Conservation (phyloP, 2,329 filamentous ascomycete genomes). For the Alternaria ventricosa region DNA sequence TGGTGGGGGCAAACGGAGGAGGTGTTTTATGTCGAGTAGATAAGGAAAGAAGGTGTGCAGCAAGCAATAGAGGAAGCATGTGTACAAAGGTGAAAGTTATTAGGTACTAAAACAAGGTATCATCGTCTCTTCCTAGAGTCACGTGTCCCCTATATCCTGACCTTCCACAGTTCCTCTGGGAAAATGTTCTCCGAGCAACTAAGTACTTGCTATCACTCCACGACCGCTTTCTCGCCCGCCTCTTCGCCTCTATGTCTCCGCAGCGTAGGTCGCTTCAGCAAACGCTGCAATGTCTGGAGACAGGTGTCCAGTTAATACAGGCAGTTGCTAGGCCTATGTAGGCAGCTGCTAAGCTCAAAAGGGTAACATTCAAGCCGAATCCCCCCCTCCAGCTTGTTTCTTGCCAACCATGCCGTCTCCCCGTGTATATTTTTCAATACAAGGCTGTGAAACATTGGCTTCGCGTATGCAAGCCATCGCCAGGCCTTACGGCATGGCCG, state of each 20-base stretch:
- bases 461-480: background rate
- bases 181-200: too few species aligned
- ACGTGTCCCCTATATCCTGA: background rate
- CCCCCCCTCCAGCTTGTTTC: background rate
- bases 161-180: too few species aligned
- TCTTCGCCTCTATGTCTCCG: too few species aligned
- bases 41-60: background rate
- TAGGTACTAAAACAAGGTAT: background rate
- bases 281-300: too few species aligned
- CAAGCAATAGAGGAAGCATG: background rate
- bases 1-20: constrained; percentile 76
- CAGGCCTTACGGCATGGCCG: background rate
- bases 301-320: too few species aligned
- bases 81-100: background rate
- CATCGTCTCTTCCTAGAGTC: background rate
- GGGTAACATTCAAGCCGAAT: background rate
- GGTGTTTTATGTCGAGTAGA: constrained; percentile 64
- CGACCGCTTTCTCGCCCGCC: too few species aligned
- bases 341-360: background rate
- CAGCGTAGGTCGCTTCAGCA: too few species aligned
- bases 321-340: background rate
- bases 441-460: background rate
- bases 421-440: background rate
- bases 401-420: background rate
- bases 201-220: too few species aligned